These are phyloP conservation scores for Voacanga thouarsii DNA, from an alignment of 257 asterid genomes.

Conservation along the genomic window DNA sequence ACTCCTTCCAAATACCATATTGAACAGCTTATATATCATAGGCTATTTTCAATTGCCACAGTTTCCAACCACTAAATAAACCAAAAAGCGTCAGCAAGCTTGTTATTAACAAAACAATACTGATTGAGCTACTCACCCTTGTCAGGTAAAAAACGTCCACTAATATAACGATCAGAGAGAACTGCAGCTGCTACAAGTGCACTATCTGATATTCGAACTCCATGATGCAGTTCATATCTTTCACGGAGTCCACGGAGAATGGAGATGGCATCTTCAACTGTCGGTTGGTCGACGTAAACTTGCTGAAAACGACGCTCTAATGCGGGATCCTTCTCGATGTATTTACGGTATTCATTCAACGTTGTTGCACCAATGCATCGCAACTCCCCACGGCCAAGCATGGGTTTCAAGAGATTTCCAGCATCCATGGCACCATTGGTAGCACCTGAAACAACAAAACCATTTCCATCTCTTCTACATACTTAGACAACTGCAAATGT, in stretches of 20 bases:
- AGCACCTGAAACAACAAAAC: slow-evolving; percentile 56
- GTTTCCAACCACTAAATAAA: not conserved
- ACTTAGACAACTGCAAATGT: not conserved
- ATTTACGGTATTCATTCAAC: slow-evolving; percentile 87
- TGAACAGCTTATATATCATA: not conserved
- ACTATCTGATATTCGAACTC: slow-evolving; percentile 87
- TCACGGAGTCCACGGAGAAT: slow-evolving; percentile 94
- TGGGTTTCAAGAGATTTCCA: slow-evolving; percentile 91
- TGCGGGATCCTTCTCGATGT: slow-evolving; percentile 92
- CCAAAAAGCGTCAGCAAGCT: not conserved
- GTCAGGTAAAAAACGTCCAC: slow-evolving; percentile 92
- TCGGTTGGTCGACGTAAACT: slow-evolving; percentile 89
- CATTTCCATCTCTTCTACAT: not conserved
- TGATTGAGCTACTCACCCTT: slow-evolving; percentile 47
- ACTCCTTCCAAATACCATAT: not conserved
- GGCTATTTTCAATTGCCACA: not conserved
- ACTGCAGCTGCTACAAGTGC: slow-evolving; percentile 94
- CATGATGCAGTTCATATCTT: slow-evolving; percentile 95
- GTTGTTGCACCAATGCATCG: slow-evolving; percentile 99
- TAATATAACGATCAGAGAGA: slow-evolving; percentile 86
- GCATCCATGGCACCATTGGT: slow-evolving; percentile 98
- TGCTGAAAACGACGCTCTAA: slow-evolving; percentile 96
- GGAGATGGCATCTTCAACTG: slow-evolving; percentile 85
- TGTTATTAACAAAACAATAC: not conserved
- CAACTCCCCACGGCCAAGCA: slow-evolving; percentile 98